These are phyloP conservation scores for Fraxinus angustifolia DNA, from an alignment of 305 asterid genomes.

Conservation along the genomic window DNA sequence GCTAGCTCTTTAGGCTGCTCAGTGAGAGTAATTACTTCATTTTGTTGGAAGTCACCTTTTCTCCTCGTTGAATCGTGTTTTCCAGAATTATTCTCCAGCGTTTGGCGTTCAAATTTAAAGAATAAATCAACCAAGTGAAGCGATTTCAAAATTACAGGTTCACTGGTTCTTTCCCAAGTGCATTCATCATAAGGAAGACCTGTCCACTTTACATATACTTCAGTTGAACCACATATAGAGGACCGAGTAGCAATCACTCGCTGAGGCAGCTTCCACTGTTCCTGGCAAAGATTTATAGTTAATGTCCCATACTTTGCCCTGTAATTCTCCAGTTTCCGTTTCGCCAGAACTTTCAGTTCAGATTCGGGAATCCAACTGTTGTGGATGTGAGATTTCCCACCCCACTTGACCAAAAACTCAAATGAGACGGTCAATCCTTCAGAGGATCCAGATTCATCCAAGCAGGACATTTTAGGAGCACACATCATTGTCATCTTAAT, in stretches of 20 bases:
- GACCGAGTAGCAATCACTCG: slow-evolving; percentile 71
- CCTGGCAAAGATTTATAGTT: slow-evolving; percentile 72
- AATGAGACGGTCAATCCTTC: slow-evolving; percentile 30
- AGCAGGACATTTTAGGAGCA: slow-evolving; percentile 35
- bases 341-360: slow-evolving; percentile 74
- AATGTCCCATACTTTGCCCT: slow-evolving; percentile 80
- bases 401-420: slow-evolving; percentile 97
- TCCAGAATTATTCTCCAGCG: slow-evolving; percentile 50
- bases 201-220: slow-evolving; percentile 82
- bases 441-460: slow-evolving; percentile 34
- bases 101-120: slow-evolving; percentile 66
- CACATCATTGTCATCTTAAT: neutral
- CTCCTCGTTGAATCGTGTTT: slow-evolving; percentile 40
- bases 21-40: slow-evolving; percentile 61
- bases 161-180: slow-evolving; percentile 94
- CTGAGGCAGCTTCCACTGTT: slow-evolving; percentile 90
- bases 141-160: slow-evolving; percentile 58
- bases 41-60: slow-evolving; percentile 37
- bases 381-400: slow-evolving; percentile 86
- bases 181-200: slow-evolving; percentile 93
- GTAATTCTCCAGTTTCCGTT: slow-evolving; percentile 88
- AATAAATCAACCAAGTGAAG: slow-evolving; percentile 64
- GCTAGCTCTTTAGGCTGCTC: slow-evolving; percentile 90
- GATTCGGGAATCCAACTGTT: slow-evolving; percentile 87
- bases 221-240: slow-evolving; percentile 57